These are phyloP conservation scores for Geotrichum reessii DNA, from an alignment of 1,139 yeast genomes.

Conservation along the genomic window DNA sequence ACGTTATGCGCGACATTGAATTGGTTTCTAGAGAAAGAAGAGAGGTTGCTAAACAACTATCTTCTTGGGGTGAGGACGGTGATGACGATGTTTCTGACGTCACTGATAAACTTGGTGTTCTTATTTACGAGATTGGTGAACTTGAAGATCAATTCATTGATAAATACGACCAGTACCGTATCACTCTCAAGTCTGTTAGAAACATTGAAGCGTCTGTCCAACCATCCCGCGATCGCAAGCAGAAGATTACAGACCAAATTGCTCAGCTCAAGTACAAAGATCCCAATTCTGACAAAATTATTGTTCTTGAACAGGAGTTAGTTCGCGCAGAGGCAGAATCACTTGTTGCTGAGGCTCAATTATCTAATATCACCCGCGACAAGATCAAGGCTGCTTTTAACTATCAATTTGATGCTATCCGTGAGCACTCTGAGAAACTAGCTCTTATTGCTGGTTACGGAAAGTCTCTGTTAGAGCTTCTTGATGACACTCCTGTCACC, in stretches of 20 bases:
- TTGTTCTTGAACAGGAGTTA: constrained; percentile 93
- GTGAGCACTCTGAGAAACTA: constrained; percentile 93
- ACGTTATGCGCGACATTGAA: constrained; percentile 90
- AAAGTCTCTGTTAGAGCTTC: constrained; percentile 89
- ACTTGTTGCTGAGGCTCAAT: constrained; percentile 97
- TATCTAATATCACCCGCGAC: constrained; percentile 95
- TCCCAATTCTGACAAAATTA: constrained; percentile 93
- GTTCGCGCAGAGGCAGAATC: constrained; percentile 99
- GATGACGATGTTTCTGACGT: constrained; percentile 97
- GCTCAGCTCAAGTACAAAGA: constrained; percentile 97
- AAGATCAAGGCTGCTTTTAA: constrained; percentile 95
- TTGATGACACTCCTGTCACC: constrained; percentile 94
- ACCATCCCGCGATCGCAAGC: constrained; percentile 97
- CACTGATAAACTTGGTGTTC: constrained; percentile 94
- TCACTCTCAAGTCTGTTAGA: constrained; percentile 89
- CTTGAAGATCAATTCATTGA: constrained; percentile 97
- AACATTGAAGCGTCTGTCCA: constrained; percentile 96
- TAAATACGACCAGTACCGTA: constrained; percentile 95
- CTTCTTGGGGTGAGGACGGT: constrained; percentile 96
- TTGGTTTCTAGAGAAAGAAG: constrained; percentile 92
- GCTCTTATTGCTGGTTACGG: constrained; percentile 98
- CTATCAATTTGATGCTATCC: constrained; percentile 92
- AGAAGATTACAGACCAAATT: constrained; percentile 93
- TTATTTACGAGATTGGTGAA: constrained; percentile 94
- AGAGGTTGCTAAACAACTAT: constrained; percentile 92